Evolutionary conservation across 345 rosid species (phyloP).

Genomic region (Angophora floribunda): DNA sequence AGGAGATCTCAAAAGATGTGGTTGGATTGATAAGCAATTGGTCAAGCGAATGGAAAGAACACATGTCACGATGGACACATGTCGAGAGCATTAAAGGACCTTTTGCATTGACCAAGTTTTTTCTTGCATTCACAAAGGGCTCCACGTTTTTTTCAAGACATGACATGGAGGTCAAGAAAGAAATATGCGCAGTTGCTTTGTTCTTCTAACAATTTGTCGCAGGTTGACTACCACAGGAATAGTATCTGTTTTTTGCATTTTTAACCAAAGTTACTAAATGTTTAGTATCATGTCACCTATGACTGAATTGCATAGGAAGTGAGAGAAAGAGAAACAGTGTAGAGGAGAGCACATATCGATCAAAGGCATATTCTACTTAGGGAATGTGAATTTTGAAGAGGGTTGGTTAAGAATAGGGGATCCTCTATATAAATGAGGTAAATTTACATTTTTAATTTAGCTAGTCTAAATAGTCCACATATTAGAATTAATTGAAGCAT

Average conservation of each 20-base stretch:
- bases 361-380: background rate
- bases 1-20: background rate
- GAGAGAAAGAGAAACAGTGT: background rate
- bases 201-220: background rate
- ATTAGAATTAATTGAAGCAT: background rate
- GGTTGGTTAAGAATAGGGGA: background rate
- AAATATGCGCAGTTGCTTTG: background rate
- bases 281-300: too few species aligned
- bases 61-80: background rate
- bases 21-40: background rate
- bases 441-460: too few species aligned
- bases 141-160: background rate
- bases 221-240: background rate
- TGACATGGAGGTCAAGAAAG: background rate
- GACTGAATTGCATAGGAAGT: background rate
- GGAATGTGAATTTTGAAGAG: background rate
- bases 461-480: fast-evolving
- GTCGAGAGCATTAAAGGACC: background rate
- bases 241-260: background rate
- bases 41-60: background rate
- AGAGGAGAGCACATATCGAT: background rate
- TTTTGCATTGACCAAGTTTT: background rate
- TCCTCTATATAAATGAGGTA: background rate
- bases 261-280: background rate
- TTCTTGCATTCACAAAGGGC: background rate